These are phyloP conservation scores for Aspergillus baeticus DNA, from an alignment of 495 filamentous ascomycete genomes.

Conservation along the genomic window DNA sequence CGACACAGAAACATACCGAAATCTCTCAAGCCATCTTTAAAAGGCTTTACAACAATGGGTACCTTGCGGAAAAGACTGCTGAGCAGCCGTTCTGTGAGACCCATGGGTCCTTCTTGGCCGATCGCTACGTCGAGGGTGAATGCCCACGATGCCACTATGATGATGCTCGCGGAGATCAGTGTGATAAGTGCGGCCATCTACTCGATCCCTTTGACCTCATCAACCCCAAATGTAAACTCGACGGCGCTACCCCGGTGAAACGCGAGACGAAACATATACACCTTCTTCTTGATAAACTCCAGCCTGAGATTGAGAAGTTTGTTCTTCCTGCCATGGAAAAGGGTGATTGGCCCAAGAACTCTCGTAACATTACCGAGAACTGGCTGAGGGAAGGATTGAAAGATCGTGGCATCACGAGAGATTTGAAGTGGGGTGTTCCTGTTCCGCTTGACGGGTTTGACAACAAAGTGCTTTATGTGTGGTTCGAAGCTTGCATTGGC, in stretches of 20 bases:
- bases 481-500: constrained; percentile 98
- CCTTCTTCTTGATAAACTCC: constrained; percentile 75
- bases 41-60: constrained; percentile 76
- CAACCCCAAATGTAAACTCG: constrained; percentile 71
- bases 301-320: constrained; percentile 72
- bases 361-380: constrained; percentile 64
- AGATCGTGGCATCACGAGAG: constrained; percentile 84
- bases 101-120: constrained; percentile 83
- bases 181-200: constrained; percentile 80
- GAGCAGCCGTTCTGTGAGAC: constrained; percentile 83
- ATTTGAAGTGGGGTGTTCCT: constrained; percentile 85
- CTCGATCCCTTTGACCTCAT: constrained; percentile 71
- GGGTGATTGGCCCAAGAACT: constrained; percentile 77
- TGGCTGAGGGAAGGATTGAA: constrained; percentile 84
- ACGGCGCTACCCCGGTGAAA: constrained; percentile 72
- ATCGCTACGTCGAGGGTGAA: constrained; percentile 90
- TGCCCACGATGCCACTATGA: constrained; percentile 78
- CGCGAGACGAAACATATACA: constrained; percentile 74
- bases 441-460: constrained; percentile 65
- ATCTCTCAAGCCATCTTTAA: constrained; percentile 85
- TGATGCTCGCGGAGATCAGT: constrained; percentile 83
- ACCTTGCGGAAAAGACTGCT: constrained; percentile 72
- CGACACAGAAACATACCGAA: constrained; percentile 76
- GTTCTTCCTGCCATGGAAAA: constrained; percentile 55
- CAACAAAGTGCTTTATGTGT: constrained; percentile 91